Percentiles rank a stretch among this genome's conserved stretches.
phyloP scores from a whole-genome alignment of 805 yeast genomes.

The Pichia scutulata region DNA sequence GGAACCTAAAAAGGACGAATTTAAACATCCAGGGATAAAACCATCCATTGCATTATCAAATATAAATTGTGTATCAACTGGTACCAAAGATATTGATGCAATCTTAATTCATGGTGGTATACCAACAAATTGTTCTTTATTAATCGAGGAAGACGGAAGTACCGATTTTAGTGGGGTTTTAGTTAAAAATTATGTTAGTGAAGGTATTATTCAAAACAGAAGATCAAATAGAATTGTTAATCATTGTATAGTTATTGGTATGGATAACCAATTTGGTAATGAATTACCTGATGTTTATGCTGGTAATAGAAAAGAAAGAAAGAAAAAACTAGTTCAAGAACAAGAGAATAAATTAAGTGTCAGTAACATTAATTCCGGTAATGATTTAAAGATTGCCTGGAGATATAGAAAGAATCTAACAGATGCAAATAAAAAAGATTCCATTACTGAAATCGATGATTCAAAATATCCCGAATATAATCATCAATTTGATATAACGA shows the following conservation, averaged over 20 bases:
- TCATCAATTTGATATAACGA: slow-evolving; percentile 71
- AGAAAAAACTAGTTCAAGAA: slow-evolving; percentile 47
- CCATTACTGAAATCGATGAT: slow-evolving; percentile 20
- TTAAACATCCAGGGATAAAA: slow-evolving; percentile 49
- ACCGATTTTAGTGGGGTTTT: slow-evolving; percentile 79
- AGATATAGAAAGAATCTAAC: slow-evolving; percentile 42
- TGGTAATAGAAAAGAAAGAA: slow-evolving; percentile 60
- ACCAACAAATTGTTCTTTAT: slow-evolving; percentile 65
- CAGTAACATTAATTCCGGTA: slow-evolving; percentile 44
- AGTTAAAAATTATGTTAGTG: slow-evolving; percentile 62
- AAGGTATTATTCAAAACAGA: slow-evolving; percentile 65
- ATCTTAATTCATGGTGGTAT: slow-evolving; percentile 75
- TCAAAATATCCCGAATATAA: slow-evolving; percentile 44
- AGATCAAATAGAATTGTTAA: slow-evolving; percentile 26
- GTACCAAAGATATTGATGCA: slow-evolving; percentile 67
- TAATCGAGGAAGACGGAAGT: slow-evolving; percentile 78
- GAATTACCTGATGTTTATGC: slow-evolving; percentile 73
- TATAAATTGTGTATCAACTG: slow-evolving; percentile 72
- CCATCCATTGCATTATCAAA: slow-evolving; percentile 69
- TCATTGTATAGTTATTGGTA: slow-evolving; percentile 59
- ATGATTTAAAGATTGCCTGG: slow-evolving; percentile 86
- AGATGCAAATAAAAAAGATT: background rate
- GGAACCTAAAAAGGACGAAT: background rate
- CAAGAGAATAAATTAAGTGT: slow-evolving; percentile 62
- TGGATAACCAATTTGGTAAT: slow-evolving; percentile 49